Evolutionary conservation across 2,329 filamentous ascomycete species (phyloP).

Genomic region (Ascochyta pisi): DNA sequence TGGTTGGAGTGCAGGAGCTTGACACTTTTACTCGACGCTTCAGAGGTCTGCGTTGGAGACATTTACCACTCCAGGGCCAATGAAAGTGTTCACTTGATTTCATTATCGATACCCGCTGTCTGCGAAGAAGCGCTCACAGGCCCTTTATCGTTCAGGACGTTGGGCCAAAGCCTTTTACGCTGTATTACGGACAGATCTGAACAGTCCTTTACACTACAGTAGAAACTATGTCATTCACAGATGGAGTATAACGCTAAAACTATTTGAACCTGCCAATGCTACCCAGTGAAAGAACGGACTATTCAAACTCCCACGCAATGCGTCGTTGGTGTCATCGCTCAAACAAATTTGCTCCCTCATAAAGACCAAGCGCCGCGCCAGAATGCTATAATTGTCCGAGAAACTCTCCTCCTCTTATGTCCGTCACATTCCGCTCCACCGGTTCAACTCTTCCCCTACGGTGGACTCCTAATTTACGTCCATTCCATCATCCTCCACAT

Average conservation of each 20-base stretch:
- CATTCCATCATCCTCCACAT: slow-evolving; percentile 53
- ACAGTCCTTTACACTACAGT: too few relatives aligned
- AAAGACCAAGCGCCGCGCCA: slow-evolving; percentile 15
- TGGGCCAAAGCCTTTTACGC: too few relatives aligned
- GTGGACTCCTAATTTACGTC: slow-evolving; percentile 42
- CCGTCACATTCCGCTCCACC: too few relatives aligned
- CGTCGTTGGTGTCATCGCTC: neutral
- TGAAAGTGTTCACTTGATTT: too few relatives aligned
- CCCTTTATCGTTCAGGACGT: too few relatives aligned
- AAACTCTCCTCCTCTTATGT: neutral
- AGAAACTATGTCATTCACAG: neutral
- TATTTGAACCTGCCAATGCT: neutral
- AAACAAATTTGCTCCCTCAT: neutral
- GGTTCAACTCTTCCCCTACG: neutral
- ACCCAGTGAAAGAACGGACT: neutral
- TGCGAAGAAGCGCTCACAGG: too few relatives aligned
- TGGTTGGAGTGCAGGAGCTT: too few relatives aligned
- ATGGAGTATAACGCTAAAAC: slow-evolving; percentile 1
- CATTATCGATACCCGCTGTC: too few relatives aligned
- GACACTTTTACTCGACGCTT: too few relatives aligned
- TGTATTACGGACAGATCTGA: too few relatives aligned
- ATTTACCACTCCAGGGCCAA: too few relatives aligned
- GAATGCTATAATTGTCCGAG: slow-evolving; percentile 10
- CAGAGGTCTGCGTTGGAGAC: too few relatives aligned
- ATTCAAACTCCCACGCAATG: slow-evolving; percentile 15